Conservation (phyloP, 352 stramenopile species). For the Globisporangium carolinianum region DNA sequence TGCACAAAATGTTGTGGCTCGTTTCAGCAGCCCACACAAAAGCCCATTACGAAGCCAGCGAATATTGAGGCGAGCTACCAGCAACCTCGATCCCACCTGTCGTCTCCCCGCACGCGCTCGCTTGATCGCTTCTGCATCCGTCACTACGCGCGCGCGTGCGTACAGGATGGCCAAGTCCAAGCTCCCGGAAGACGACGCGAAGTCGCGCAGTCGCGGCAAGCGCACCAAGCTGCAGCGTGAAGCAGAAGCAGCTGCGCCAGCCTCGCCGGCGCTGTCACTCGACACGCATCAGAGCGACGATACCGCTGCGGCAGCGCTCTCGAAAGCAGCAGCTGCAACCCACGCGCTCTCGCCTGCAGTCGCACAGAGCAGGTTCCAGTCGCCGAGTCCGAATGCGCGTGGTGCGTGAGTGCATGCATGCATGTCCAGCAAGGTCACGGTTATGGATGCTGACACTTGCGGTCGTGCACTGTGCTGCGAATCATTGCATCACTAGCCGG, state of each 20-base stretch:
- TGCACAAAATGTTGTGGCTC: neutral
- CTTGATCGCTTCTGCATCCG: neutral
- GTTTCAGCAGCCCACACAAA: neutral
- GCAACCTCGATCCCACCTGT: neutral
- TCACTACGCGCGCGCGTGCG: neutral
- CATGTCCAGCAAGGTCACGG: neutral
- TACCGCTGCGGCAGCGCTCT: conserved; percentile 11
- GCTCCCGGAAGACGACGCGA: conserved; percentile 50
- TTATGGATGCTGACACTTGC: too few species aligned
- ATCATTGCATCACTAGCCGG: conserved; percentile 1
- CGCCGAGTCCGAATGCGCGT: conserved; percentile 34
- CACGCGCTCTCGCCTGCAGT: conserved; percentile 6
- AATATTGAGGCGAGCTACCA: too few species aligned
- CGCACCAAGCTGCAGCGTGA: conserved; percentile 40
- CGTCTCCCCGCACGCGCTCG: neutral
- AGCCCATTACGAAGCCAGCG: neutral
- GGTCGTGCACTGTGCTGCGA: too few species aligned
- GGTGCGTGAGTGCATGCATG: conserved; percentile 13
- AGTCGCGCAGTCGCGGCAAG: conserved; percentile 48
- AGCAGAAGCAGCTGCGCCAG: conserved; percentile 20
- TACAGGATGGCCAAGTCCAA: conserved; percentile 53
- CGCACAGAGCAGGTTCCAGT: conserved; percentile 32
- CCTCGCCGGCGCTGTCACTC: conserved; percentile 9
- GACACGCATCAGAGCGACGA: conserved; percentile 7
- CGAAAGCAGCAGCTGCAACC: conserved; percentile 7